These are phyloP conservation scores for Deakozyma indianensis DNA, from an alignment of 805 yeast species.

Conservation along the genomic window DNA sequence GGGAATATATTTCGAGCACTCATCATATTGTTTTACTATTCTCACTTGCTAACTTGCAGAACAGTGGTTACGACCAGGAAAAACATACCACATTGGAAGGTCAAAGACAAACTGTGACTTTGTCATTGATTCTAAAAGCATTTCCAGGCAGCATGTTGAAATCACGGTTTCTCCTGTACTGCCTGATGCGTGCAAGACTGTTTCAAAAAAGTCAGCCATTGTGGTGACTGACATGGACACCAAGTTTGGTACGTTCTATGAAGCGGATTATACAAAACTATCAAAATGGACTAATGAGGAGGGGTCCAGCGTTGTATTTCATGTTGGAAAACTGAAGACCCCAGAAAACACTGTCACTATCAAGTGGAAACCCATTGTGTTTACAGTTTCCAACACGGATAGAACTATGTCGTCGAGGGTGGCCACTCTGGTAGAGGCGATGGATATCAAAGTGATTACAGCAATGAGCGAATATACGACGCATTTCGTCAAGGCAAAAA, in stretches of 20 bases:
- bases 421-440: conserved; percentile 8
- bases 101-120: conserved; percentile 1
- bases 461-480: conserved; percentile 15
- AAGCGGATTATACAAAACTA: conserved; percentile 3
- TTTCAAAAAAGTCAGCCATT: conserved; percentile 9
- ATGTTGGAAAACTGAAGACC: conserved; percentile 11
- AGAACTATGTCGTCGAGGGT: conserved; percentile 8
- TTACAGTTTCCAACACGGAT: conserved; percentile 13
- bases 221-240: conserved; percentile 13
- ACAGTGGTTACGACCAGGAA: conserved; percentile 17
- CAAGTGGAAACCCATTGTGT: conserved; percentile 14
- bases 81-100: conserved; percentile 14
- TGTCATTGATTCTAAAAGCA: conserved; percentile 10
- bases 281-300: not conserved
- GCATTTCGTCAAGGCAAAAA: conserved; percentile 14
- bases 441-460: conserved; percentile 18
- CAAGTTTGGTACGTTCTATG: conserved; percentile 14
- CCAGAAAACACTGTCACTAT: conserved; percentile 9
- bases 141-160: conserved; percentile 15
- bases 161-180: conserved; percentile 7
- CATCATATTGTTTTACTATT: no score
- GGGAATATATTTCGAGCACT: no score
- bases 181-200: conserved; percentile 8
- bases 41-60: no score
- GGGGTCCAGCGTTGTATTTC: conserved; percentile 4